Percentiles rank a stretch among this genome's conserved stretches.
phyloP scores from a whole-genome alignment of 768 basidiomycete species.

The Pleurotus pulmonarius region DNA sequence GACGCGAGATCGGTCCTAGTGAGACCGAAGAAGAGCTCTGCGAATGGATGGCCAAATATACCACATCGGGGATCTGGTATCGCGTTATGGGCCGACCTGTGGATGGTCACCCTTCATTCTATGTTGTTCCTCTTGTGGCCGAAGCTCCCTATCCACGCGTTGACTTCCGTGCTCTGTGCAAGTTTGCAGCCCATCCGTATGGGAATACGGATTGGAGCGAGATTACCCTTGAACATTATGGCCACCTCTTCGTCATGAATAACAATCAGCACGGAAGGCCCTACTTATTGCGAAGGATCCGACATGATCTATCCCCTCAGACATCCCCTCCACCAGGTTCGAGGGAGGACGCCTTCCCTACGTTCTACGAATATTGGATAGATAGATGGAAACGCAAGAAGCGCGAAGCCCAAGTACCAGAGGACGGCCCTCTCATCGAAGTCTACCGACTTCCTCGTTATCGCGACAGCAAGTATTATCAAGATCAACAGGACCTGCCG shows the following conservation, averaged over 20 bases:
- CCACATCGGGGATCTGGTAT: conserved; percentile 56
- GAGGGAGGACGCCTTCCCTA: conserved; percentile 40
- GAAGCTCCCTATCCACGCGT: conserved; percentile 31
- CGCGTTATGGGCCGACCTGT: conserved; percentile 60
- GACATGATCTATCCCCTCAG: conserved; percentile 62
- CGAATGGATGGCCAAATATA: conserved; percentile 64
- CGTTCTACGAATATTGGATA: conserved; percentile 59
- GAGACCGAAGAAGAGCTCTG: conserved; percentile 33
- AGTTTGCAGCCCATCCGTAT: conserved; percentile 41
- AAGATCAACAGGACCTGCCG: conserved; percentile 12
- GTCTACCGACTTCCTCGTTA: conserved; percentile 37
- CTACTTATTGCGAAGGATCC: conserved; percentile 52
- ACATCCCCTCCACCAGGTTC: conserved; percentile 53
- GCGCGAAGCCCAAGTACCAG: conserved; percentile 39
- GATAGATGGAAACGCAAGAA: conserved; percentile 51
- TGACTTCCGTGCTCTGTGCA: conserved; percentile 56
- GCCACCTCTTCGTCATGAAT: conserved; percentile 51
- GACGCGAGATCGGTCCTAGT: conserved; percentile 21
- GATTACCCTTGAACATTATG: conserved; percentile 46
- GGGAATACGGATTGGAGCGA: conserved; percentile 55
- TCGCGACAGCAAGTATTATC: conserved; percentile 33
- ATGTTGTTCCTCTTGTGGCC: conserved; percentile 61
- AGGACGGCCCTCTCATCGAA: conserved; percentile 63
- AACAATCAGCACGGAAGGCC: conserved; percentile 51
- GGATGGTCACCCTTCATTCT: conserved; percentile 48